Percentiles rank a stretch among this genome's conserved stretches.
phyloP scores from a whole-genome alignment of 345 rosid genomes.

The Ceriops decandra region DNA sequence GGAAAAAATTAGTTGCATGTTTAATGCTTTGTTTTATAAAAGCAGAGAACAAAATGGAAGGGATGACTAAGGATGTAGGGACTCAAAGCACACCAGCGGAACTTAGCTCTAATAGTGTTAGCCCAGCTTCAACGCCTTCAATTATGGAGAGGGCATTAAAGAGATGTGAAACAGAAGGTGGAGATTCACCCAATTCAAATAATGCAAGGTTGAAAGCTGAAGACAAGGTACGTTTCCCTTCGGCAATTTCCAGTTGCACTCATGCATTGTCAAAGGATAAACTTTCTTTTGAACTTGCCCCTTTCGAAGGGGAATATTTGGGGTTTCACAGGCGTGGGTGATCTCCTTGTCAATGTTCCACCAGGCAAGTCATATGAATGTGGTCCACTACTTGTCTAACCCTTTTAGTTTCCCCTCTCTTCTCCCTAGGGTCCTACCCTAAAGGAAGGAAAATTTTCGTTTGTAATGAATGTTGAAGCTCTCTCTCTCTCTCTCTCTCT shows the following conservation, averaged over 20 bases:
- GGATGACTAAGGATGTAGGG: conserved; percentile 69
- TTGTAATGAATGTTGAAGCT: too few relatives aligned
- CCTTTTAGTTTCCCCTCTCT: too few relatives aligned
- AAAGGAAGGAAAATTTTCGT: too few relatives aligned
- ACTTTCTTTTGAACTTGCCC: neutral
- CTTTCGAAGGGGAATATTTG: too few relatives aligned
- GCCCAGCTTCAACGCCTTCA: conserved; percentile 80
- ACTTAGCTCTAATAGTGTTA: conserved; percentile 52
- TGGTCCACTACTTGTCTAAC: too few relatives aligned
- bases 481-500: too few relatives aligned
- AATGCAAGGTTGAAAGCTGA: conserved; percentile 34
- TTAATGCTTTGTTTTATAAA: neutral
- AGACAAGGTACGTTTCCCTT: conserved; percentile 42
- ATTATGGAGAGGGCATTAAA: conserved; percentile 46
- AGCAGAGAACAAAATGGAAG: conserved; percentile 51
- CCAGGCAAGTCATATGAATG: too few relatives aligned
- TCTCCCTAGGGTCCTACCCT: too few relatives aligned
- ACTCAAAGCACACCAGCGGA: conserved; percentile 70
- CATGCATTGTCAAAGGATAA: neutral
- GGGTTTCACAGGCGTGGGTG: too few relatives aligned
- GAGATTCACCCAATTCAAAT: conserved; percentile 42
- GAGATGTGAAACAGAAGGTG: conserved; percentile 42
- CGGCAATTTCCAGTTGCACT: neutral
- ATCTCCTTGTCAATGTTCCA: too few relatives aligned
- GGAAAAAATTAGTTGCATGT: too few relatives aligned